phyloP scores from a whole-genome alignment of 345 rosid species.

The Lenwebbia sp. region DNA sequence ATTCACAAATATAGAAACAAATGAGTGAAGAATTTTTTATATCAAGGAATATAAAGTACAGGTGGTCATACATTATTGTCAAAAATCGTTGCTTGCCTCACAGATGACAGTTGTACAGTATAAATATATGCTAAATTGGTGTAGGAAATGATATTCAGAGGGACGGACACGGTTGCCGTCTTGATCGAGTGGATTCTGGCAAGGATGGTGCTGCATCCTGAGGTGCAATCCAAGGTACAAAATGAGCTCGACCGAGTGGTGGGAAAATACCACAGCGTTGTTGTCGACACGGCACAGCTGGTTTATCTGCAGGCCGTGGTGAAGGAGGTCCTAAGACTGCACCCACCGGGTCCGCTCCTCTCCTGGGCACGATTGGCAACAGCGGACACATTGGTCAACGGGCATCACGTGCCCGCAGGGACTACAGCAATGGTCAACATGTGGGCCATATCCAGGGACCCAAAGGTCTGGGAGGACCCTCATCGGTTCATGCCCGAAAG shows the following conservation, averaged over 20 bases:
- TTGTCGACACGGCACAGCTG: slow-evolving; percentile 27
- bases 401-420: slow-evolving; percentile 64
- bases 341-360: slow-evolving; percentile 91
- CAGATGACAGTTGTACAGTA: neutral
- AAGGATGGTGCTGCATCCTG: slow-evolving; percentile 59
- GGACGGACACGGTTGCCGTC: slow-evolving; percentile 81
- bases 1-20: neutral
- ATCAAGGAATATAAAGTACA: neutral
- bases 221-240: slow-evolving; percentile 57
- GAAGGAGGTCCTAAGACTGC: slow-evolving; percentile 72
- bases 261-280: slow-evolving; percentile 33
- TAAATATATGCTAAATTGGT: neutral
- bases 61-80: neutral
- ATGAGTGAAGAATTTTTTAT: neutral
- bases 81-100: neutral
- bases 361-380: slow-evolving; percentile 88
- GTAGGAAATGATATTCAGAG: slow-evolving; percentile 88
- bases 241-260: slow-evolving; percentile 51
- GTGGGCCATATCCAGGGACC: slow-evolving; percentile 93
- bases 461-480: slow-evolving; percentile 60
- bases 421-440: slow-evolving; percentile 93
- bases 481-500: slow-evolving; percentile 55
- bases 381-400: slow-evolving; percentile 52
- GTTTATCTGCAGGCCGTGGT: slow-evolving; percentile 60
- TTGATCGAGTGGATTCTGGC: slow-evolving; percentile 85